phyloP scores from a whole-genome alignment of 495 filamentous ascomycete genomes.

The Tuber brumale region DNA sequence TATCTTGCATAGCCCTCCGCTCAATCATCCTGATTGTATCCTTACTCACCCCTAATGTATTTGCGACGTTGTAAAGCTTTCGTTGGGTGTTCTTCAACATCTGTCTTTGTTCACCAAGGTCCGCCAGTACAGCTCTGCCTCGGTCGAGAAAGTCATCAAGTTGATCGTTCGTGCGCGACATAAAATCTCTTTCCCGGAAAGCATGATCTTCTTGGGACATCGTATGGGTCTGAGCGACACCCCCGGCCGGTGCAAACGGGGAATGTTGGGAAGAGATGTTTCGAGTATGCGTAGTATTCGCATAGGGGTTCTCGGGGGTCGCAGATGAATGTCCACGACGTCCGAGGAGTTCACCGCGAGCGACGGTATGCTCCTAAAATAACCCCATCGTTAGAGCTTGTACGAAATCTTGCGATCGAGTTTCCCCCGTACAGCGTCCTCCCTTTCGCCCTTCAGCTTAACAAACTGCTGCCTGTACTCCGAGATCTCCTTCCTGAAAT shows the following conservation, averaged over 20 bases:
- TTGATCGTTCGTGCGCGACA: constrained; percentile 65
- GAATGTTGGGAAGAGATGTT: constrained; percentile 21
- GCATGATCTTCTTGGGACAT: constrained; percentile 53
- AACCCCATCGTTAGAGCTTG: background rate
- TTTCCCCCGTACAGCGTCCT: constrained; percentile 56
- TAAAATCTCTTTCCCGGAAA: constrained; percentile 85
- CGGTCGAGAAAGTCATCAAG: constrained; percentile 91
- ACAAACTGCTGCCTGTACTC: constrained; percentile 75
- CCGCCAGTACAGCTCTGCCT: constrained; percentile 79
- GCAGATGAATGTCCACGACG: constrained; percentile 77
- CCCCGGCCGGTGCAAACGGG: constrained; percentile 32
- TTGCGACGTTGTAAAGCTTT: constrained; percentile 83
- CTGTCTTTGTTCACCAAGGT: constrained; percentile 83
- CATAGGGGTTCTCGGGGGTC: constrained; percentile 94
- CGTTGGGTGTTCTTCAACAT: constrained; percentile 91
- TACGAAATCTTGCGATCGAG: background rate
- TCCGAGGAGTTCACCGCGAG: constrained; percentile 78
- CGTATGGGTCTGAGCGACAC: constrained; percentile 14
- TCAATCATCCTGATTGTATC: constrained; percentile 97
- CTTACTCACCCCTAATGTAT: constrained; percentile 85
- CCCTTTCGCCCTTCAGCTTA: constrained; percentile 62
- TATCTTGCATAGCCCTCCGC: constrained; percentile 83
- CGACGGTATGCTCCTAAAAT: constrained; percentile 48
- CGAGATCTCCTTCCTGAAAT: constrained; percentile 72
- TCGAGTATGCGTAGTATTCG: constrained; percentile 47